Evolutionary conservation across 2,329 filamentous ascomycete species (phyloP).

Genomic region (Onygenales sp.): DNA sequence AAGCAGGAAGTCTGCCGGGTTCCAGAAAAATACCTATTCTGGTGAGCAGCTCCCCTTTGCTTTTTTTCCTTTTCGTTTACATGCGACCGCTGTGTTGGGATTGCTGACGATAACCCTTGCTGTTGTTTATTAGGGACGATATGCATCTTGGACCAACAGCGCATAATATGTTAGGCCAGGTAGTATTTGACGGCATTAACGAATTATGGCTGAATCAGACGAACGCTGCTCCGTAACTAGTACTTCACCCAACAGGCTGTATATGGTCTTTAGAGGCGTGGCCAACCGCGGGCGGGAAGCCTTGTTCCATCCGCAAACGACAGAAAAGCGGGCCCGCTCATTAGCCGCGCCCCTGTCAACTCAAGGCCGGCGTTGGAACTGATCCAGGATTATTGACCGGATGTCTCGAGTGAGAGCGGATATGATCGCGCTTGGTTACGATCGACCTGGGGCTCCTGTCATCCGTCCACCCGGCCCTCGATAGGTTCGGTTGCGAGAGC

Average conservation of each 20-base stretch:
- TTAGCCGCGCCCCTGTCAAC: not conserved
- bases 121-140: slow-evolving; percentile 25
- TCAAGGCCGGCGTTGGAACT: not conserved
- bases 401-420: not conserved
- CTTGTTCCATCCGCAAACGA: slow-evolving; percentile 4
- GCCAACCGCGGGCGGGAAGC: not conserved
- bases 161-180: slow-evolving; percentile 28
- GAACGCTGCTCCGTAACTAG: not conserved
- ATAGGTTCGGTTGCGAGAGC: not conserved
- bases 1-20: slow-evolving; percentile 20
- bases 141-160: slow-evolving; percentile 31
- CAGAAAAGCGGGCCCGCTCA: not conserved
- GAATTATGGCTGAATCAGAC: slow-evolving; percentile 21
- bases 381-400: not conserved
- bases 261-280: not conserved
- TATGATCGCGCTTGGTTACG: not conserved
- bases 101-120: not conserved
- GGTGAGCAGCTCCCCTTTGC: slow-evolving; percentile 20
- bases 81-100: not conserved
- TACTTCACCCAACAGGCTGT: not conserved
- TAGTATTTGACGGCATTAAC: slow-evolving; percentile 29
- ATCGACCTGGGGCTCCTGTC: not conserved
- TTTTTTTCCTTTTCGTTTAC: not conserved
- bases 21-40: slow-evolving; percentile 32
- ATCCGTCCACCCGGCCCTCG: not conserved